Evolutionary conservation across 345 rosid genomes (phyloP).

Genomic region (Eucalyptus cloeziana): DNA sequence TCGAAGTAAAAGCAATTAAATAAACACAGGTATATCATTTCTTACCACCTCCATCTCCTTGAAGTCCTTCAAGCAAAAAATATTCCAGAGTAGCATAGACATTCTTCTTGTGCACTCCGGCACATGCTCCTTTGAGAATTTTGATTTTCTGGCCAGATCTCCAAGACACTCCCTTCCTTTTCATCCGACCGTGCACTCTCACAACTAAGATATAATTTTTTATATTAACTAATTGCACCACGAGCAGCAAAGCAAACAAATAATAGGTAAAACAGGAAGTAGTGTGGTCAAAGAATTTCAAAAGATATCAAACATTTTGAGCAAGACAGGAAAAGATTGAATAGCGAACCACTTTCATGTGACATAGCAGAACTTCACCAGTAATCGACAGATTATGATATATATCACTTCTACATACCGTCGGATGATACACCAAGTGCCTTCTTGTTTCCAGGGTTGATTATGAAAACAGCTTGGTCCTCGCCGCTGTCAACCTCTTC

Average conservation of each 20-base stretch:
- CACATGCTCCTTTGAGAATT: conserved; percentile 52
- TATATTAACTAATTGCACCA: not conserved
- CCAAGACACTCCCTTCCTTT: conserved; percentile 38
- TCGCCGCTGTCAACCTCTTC: too few relatives aligned
- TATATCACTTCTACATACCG: too few relatives aligned
- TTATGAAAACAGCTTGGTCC: too few relatives aligned
- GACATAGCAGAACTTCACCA: too few relatives aligned
- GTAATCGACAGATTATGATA: too few relatives aligned
- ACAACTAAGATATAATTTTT: conserved; percentile 24
- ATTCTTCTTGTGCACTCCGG: conserved; percentile 24
- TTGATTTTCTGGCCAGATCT: conserved; percentile 49
- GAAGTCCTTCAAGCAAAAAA: conserved; percentile 59
- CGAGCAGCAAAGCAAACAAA: not conserved
- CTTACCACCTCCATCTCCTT: conserved; percentile 67
- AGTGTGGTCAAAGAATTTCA: not conserved
- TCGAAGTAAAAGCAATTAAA: not conserved
- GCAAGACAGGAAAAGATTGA: not conserved
- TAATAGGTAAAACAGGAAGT: not conserved
- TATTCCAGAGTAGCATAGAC: conserved; percentile 53
- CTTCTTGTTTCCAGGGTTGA: too few relatives aligned
- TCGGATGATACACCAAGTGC: too few relatives aligned
- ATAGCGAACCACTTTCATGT: too few relatives aligned
- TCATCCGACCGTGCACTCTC: conserved; percentile 38
- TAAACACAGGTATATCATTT: not conserved
- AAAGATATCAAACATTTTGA: not conserved